A percentile compares a stretch with the other conserved stretches of the same genome.
These are phyloP conservation scores for Nasturtium officinale DNA, from an alignment of 345 rosid genomes.

Conservation along the genomic window DNA sequence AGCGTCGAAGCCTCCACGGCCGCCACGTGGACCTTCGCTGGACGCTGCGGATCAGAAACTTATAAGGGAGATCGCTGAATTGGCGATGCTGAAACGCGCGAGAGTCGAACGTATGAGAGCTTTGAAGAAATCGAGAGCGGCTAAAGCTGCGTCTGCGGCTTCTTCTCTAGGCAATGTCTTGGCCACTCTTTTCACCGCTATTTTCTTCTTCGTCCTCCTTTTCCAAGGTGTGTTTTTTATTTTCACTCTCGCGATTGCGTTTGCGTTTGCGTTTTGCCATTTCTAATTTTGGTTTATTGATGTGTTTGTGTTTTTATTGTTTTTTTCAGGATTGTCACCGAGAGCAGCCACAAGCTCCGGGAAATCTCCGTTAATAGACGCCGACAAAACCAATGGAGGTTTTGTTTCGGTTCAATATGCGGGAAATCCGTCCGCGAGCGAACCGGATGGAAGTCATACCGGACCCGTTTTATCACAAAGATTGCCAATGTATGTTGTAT, in stretches of 20 bases:
- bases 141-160: slow-evolving; percentile 57
- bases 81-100: slow-evolving; percentile 85
- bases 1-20: slow-evolving; percentile 87
- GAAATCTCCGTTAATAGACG: slow-evolving; percentile 54
- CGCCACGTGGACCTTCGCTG: slow-evolving; percentile 83
- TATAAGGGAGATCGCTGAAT: slow-evolving; percentile 75
- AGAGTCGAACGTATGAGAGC: slow-evolving; percentile 84
- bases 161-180: slow-evolving; percentile 52
- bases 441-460: slow-evolving; percentile 42
- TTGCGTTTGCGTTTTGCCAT: slow-evolving; percentile 24
- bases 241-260: not conserved
- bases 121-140: slow-evolving; percentile 71
- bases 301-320: not conserved
- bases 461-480: slow-evolving; percentile 36
- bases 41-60: slow-evolving; percentile 85
- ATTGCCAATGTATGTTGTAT: slow-evolving; percentile 51
- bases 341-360: slow-evolving; percentile 43
- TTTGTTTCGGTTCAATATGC: slow-evolving; percentile 61
- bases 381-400: slow-evolving; percentile 47
- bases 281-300: not conserved
- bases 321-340: slow-evolving; percentile 67
- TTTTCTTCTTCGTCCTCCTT: slow-evolving; percentile 64
- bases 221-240: slow-evolving; percentile 57
- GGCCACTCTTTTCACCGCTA: slow-evolving; percentile 62
- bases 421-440: slow-evolving; percentile 52